phyloP scores from a whole-genome alignment of 306 rosid species.

The Cyamopsis tetragonoloba region DNA sequence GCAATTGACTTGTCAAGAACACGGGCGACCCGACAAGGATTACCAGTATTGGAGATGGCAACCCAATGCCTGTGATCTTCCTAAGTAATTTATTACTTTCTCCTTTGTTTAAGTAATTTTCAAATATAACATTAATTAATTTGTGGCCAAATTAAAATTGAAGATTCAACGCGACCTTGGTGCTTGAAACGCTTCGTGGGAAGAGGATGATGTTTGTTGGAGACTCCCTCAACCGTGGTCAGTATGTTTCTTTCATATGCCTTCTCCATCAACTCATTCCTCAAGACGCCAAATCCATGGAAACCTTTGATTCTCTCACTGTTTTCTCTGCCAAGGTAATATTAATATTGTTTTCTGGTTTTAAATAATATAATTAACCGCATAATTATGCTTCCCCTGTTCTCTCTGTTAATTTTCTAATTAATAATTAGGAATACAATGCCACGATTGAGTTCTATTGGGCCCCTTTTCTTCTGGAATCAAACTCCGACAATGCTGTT shows the following conservation, averaged over 20 bases:
- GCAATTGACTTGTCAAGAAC: conserved; percentile 80
- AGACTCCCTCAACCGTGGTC: conserved; percentile 93
- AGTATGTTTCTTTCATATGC: conserved; percentile 79
- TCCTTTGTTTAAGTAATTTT: no score
- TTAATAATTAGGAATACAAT: conserved; percentile 55
- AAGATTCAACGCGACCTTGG: conserved; percentile 81
- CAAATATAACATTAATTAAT: no score
- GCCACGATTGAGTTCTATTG: conserved; percentile 97
- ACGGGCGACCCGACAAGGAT: conserved; percentile 75
- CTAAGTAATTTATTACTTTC: conserved; percentile 60
- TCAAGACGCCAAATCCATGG: conserved; percentile 77
- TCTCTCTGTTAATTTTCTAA: background rate
- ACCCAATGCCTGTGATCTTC: conserved; percentile 82
- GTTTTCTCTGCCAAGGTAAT: conserved; percentile 89
- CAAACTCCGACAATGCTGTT: conserved; percentile 77
- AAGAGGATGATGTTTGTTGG: conserved; percentile 95
- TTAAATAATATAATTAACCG: no score
- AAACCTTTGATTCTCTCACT: conserved; percentile 79
- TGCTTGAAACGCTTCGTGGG: conserved; percentile 85
- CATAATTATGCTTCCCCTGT: background rate
- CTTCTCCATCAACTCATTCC: conserved; percentile 83
- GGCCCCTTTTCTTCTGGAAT: conserved; percentile 95
- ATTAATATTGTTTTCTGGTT: background rate
- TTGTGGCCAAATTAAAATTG: conserved; percentile 2
- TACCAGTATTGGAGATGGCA: conserved; percentile 90